These are phyloP conservation scores for Mercurialis annua DNA, from an alignment of 345 rosid genomes.

Conservation along the genomic window DNA sequence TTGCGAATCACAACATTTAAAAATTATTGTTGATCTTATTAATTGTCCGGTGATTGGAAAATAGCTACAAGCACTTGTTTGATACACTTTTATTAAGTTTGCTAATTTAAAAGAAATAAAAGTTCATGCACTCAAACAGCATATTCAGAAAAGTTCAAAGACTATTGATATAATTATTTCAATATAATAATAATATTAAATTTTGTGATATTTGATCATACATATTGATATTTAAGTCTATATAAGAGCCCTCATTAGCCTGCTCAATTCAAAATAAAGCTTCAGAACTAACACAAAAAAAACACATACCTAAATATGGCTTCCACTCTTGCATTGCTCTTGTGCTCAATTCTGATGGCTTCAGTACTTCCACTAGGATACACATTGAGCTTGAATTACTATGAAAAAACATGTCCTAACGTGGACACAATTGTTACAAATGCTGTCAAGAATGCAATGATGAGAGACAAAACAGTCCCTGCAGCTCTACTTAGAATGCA, in stretches of 20 bases:
- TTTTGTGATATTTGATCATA: neutral
- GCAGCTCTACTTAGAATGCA: constrained; percentile 51
- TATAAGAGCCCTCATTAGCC: constrained; percentile 14
- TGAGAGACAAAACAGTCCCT: constrained; percentile 38
- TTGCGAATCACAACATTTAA: no score
- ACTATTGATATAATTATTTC: no score
- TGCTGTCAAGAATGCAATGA: constrained; percentile 30
- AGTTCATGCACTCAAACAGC: no score
- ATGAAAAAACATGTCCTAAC: constrained; percentile 42
- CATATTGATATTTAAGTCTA: neutral
- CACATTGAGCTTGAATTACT: constrained; percentile 41
- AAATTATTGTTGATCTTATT: no score
- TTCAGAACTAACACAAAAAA: neutral
- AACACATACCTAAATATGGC: constrained; percentile 27
- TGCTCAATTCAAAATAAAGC: neutral
- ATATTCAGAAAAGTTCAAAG: no score
- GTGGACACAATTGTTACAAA: constrained; percentile 30
- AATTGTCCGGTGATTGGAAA: no score
- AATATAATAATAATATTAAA: no score
- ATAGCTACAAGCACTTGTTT: no score
- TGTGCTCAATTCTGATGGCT: constrained; percentile 26
- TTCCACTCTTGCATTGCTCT: constrained; percentile 13
- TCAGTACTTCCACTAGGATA: constrained; percentile 15
- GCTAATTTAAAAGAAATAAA: no score
- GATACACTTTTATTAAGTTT: no score